Conservation (phyloP, 495 filamentous ascomycete species). For the Beverwykella pulmonaria region DNA sequence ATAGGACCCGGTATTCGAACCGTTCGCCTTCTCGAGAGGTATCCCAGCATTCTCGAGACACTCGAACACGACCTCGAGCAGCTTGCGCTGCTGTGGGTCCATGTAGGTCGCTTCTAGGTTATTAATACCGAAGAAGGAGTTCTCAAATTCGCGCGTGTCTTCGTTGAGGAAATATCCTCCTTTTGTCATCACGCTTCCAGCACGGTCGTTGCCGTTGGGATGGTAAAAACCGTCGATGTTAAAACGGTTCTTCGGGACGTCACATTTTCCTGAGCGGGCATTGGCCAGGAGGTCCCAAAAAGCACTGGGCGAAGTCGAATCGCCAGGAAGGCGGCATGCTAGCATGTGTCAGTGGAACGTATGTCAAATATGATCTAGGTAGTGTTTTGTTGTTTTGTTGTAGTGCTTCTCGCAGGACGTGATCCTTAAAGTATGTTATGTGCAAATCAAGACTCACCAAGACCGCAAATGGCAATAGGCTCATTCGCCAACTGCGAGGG, state of each 20-base stretch:
- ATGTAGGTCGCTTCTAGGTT: slow-evolving; percentile 11
- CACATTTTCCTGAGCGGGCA: neutral
- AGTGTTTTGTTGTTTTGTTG: neutral
- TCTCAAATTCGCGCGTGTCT: slow-evolving; percentile 20
- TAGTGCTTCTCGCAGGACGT: too few relatives aligned
- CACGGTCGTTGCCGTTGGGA: slow-evolving; percentile 1
- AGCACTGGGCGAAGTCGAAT: neutral
- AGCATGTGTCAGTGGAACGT: too few relatives aligned
- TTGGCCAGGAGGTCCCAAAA: slow-evolving; percentile 20
- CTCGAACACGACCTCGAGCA: slow-evolving; percentile 41
- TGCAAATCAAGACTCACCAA: neutral
- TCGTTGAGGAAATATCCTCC: slow-evolving; percentile 17
- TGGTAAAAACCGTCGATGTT: slow-evolving; percentile 22
- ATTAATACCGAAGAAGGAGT: slow-evolving; percentile 19
- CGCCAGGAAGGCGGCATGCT: slow-evolving; percentile 25
- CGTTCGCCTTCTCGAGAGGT: slow-evolving; percentile 37
- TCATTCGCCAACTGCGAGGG: neutral
- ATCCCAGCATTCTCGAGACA: slow-evolving; percentile 39
- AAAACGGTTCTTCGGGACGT: neutral
- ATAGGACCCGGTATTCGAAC: slow-evolving; percentile 6
- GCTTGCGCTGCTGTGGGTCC: slow-evolving; percentile 25
- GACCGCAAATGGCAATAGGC: neutral
- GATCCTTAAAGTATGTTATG: too few relatives aligned
- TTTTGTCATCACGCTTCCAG: neutral
- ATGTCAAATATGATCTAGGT: too few relatives aligned